Percentiles rank a stretch among this genome's conserved stretches.
Conservation (phyloP, 2,329 filamentous ascomycete genomes). For the Plectosphaerella cucumerina region DNA sequence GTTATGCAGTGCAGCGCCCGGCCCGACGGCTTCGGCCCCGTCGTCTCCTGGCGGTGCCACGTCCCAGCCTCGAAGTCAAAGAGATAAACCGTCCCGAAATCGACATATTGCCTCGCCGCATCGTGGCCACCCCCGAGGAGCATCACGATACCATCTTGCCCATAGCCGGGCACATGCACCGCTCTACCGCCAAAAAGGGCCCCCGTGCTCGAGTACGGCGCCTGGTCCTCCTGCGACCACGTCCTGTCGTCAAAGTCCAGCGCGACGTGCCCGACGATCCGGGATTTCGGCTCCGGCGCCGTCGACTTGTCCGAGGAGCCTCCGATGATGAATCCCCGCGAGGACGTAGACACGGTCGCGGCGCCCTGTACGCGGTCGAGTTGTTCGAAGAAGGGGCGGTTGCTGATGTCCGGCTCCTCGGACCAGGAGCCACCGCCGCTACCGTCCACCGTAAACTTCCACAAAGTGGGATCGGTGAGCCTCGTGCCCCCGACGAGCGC, state of each 20-base stretch:
- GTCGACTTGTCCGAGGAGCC: no score
- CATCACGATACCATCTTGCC: no score
- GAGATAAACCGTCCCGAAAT: conserved; percentile 24
- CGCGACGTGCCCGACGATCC: no score
- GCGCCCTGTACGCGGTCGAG: neutral
- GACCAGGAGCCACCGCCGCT: conserved; percentile 26
- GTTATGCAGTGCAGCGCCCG: conserved; percentile 27
- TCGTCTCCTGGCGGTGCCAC: conserved; percentile 29
- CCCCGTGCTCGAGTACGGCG: no score
- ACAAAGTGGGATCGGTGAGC: conserved; percentile 20
- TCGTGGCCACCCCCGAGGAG: conserved; percentile 4
- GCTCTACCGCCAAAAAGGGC: no score
- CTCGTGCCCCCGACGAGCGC: conserved; percentile 13
- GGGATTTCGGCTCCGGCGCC: no score
- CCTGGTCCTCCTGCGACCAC: no score
- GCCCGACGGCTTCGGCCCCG: conserved; percentile 19
- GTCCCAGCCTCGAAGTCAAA: conserved; percentile 24
- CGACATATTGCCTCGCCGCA: conserved; percentile 12
- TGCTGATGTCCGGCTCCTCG: conserved; percentile 12
- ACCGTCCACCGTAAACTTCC: conserved; percentile 25
- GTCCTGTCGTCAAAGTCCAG: no score
- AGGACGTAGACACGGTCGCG: no score
- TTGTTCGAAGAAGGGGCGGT: neutral
- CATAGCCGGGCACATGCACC: no score
- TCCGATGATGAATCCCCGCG: no score